These are phyloP conservation scores for Pseudoscleropodium purum DNA, from an alignment of 225 moss, liverwort and hornwort genomes.

Conservation along the genomic window DNA sequence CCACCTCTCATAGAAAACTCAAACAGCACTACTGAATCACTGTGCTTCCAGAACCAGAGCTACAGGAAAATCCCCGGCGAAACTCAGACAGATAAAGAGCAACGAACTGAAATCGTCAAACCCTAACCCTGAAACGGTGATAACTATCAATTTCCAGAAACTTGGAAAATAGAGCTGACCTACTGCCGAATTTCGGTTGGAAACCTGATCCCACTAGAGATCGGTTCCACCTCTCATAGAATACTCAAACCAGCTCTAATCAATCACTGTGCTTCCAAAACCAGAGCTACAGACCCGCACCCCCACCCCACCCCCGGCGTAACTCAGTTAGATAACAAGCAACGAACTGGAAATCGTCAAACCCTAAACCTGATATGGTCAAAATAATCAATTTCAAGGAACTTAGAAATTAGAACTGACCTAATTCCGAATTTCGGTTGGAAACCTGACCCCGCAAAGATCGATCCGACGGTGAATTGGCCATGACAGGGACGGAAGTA, in stretches of 20 bases:
- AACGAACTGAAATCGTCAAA: not conserved
- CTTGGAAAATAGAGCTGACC: not conserved
- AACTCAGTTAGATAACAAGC: not conserved
- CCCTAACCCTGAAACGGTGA: not conserved
- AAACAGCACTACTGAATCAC: not conserved
- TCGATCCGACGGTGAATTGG: not conserved
- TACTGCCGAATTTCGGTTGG: not conserved
- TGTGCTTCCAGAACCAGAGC: not conserved
- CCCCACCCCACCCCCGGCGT: not conserved
- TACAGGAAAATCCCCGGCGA: not conserved
- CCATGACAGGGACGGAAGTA: not conserved
- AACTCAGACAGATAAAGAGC: not conserved
- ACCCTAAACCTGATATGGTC: not conserved
- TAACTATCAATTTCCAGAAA: not conserved
- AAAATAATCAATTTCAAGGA: not conserved
- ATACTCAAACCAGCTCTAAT: not conserved
- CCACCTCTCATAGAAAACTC: not conserved
- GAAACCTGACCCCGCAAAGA: not conserved
- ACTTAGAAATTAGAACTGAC: not conserved
- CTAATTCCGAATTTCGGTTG: not conserved
- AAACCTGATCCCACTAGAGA: not conserved
- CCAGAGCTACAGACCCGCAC: not conserved
- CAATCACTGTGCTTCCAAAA: not conserved
- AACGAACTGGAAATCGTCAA: not conserved
- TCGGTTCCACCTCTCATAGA: not conserved